Base-by-base conservation (phyloP, 2,329 filamentous ascomycete genomes). In the Nakataea oryzae region DNA sequence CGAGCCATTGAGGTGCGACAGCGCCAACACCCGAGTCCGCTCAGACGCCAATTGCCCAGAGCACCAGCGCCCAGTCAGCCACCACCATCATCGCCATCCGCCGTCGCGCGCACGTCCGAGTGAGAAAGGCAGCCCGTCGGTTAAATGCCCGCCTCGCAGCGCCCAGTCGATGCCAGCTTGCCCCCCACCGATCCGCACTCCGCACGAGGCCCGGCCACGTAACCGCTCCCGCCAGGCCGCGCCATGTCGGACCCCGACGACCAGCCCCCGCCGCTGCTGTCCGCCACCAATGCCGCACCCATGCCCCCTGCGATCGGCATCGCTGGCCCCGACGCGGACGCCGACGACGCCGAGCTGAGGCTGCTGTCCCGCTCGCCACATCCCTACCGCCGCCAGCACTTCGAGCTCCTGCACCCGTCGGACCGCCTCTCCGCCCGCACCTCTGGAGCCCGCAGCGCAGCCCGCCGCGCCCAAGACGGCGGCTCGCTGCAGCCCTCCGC, bases 361-460 rank as follows among this genome's bases (percentile, higher is more conserved):
- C 72, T 76, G 58, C 77, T 82, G 64, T 82, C 80, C 61, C 83
- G 87, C 67, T 86, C 86, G 56, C 86, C 87, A 58, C 85, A 89
- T 71, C 87, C 87, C 1, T 89, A 89, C 68, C 83, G 85, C 69
- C 84, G 81, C 68, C 83, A 82, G 63, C 79, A 76, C 64, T 77
- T 74, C 66, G 83, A 86, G 68, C 75, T 86, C 14, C 79, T 79
- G 27, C 78, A 85, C 63, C 73, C 81, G 59, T 76, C 79, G 63
- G 74, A 82, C 69, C 72, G 64, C 17, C 63, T 74, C 66, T 63
- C 71, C 72, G 64, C 64, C 65, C 62, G 69, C 29, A 57, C 21
- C 54, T 32, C n/a, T 26, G 14, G 58, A 14, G 14, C 34, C 12
- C 7, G 34, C 34, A 26, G 9, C 4, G 11, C 54, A n/a, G 12